Percentiles rank a stretch among this genome's conserved stretches.
Conservation (phyloP, 495 filamentous ascomycete species). For the Penicillium pulvis region DNA sequence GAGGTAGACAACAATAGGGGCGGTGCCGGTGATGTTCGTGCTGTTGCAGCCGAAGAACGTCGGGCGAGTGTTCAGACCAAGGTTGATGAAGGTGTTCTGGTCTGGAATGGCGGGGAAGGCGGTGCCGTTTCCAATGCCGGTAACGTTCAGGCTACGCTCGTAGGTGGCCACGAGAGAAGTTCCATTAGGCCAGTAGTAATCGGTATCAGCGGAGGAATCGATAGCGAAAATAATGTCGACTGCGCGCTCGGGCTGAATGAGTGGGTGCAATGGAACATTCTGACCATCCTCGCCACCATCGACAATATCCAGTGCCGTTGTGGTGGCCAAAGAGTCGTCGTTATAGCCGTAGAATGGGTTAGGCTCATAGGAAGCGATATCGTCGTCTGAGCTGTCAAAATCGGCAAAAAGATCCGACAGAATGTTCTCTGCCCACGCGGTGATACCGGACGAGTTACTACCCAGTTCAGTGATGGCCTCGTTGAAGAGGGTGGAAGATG, state of each 20-base stretch:
- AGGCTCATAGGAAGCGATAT: slow-evolving; percentile 79
- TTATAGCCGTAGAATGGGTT: slow-evolving; percentile 85
- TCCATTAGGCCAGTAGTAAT: slow-evolving; percentile 80
- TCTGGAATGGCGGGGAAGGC: slow-evolving; percentile 82
- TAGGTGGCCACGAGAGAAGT: slow-evolving; percentile 83
- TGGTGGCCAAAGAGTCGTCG: slow-evolving; percentile 53
- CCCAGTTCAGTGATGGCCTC: slow-evolving; percentile 63
- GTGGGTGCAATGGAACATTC: slow-evolving; percentile 84
- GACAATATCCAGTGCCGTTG: slow-evolving; percentile 68
- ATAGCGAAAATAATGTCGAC: slow-evolving; percentile 94
- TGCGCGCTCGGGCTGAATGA: slow-evolving; percentile 74
- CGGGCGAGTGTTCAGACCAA: slow-evolving; percentile 79
- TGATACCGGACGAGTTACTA: slow-evolving; percentile 51
- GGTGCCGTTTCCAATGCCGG: slow-evolving; percentile 73
- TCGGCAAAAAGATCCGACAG: slow-evolving; percentile 54
- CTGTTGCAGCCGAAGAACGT: slow-evolving; percentile 92
- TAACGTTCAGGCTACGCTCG: slow-evolving; percentile 61
- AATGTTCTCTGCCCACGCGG: slow-evolving; percentile 49
- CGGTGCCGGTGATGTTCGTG: slow-evolving; percentile 52
- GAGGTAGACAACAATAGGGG: slow-evolving; percentile 86
- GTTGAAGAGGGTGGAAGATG: slow-evolving; percentile 91
- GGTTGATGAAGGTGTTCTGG: slow-evolving; percentile 82
- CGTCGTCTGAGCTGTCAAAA: slow-evolving; percentile 61
- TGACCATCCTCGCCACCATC: slow-evolving; percentile 88
- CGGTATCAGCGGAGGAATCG: slow-evolving; percentile 82